Conservation (phyloP, 2,329 filamentous ascomycete genomes). For the Didymella exigua region DNA sequence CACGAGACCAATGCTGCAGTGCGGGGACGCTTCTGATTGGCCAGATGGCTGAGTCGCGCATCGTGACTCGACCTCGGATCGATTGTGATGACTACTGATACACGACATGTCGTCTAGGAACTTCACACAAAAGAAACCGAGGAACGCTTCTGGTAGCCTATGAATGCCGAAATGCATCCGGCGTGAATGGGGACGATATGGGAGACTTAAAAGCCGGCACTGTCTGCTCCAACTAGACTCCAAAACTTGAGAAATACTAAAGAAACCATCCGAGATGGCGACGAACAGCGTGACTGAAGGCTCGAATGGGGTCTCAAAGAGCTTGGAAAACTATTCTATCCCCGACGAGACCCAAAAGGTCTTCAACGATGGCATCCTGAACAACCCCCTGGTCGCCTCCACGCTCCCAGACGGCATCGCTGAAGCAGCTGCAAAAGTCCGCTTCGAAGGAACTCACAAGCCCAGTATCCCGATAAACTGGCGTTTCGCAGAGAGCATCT, state of each 20-base stretch:
- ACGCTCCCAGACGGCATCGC: slow-evolving; percentile 46
- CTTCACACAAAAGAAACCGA: neutral
- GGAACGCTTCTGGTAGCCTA: neutral
- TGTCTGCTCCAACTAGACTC: neutral
- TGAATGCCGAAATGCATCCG: neutral
- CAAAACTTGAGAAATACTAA: neutral
- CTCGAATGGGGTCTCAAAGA: slow-evolving; percentile 6
- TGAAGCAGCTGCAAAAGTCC: slow-evolving; percentile 45
- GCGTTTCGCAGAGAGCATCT: slow-evolving; percentile 61
- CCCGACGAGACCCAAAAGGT: slow-evolving; percentile 34
- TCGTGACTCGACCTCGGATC: slow-evolving; percentile 32
- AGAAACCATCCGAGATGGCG: slow-evolving; percentile 2
- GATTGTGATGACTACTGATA: neutral
- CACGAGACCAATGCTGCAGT: neutral
- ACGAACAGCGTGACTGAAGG: neutral
- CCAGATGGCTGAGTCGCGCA: slow-evolving; percentile 17
- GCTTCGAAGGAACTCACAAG: slow-evolving; percentile 51
- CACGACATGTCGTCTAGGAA: slow-evolving; percentile 5
- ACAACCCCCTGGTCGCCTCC: slow-evolving; percentile 50
- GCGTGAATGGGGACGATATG: neutral
- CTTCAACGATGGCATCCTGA: slow-evolving; percentile 50
- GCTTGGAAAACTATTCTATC: slow-evolving; percentile 32
- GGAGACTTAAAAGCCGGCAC: neutral
- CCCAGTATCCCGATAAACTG: slow-evolving; percentile 62
- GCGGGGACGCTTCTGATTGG: slow-evolving; percentile 28